Conservation (phyloP, 768 basidiomycete species). For the Serendipita sp. region DNA sequence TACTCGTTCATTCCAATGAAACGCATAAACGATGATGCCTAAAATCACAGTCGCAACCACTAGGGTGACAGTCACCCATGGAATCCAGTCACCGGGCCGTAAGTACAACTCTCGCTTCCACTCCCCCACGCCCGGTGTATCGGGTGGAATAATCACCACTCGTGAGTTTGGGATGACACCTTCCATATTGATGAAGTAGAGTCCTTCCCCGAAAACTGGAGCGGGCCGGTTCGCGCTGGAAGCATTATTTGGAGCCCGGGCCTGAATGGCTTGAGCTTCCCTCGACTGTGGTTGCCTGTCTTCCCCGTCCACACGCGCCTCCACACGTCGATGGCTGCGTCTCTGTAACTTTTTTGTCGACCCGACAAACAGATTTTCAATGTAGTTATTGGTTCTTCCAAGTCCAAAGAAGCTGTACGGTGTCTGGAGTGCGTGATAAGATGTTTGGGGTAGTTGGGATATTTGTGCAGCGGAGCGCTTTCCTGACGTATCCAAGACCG, state of each 20-base stretch:
- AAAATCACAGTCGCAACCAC: slow-evolving; percentile 56
- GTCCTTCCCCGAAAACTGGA: neutral
- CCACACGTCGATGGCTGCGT: neutral
- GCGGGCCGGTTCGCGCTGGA: neutral
- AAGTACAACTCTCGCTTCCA: slow-evolving; percentile 89
- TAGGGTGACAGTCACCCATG: slow-evolving; percentile 87
- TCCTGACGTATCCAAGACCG: slow-evolving; percentile 82
- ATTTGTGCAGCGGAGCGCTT: slow-evolving; percentile 85
- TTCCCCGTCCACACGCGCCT: neutral
- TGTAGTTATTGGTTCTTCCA: slow-evolving; percentile 97
- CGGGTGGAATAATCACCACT: slow-evolving; percentile 73
- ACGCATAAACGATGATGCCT: slow-evolving; percentile 65
- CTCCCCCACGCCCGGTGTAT: slow-evolving; percentile 27
- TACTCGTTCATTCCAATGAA: slow-evolving; percentile 91
- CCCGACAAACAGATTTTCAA: slow-evolving; percentile 95
- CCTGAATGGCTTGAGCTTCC: neutral
- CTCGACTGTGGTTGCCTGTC: neutral
- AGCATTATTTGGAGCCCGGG: neutral
- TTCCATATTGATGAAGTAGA: slow-evolving; percentile 82
- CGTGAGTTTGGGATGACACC: slow-evolving; percentile 96
- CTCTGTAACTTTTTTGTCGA: slow-evolving; percentile 56
- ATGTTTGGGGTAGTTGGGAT: slow-evolving; percentile 82
- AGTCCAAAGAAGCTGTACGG: slow-evolving; percentile 96
- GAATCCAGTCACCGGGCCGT: slow-evolving; percentile 92
- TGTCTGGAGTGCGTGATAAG: slow-evolving; percentile 77